Evolutionary conservation across 495 filamentous ascomycete genomes (phyloP).

Genomic region (Aspergillus nidulans): DNA sequence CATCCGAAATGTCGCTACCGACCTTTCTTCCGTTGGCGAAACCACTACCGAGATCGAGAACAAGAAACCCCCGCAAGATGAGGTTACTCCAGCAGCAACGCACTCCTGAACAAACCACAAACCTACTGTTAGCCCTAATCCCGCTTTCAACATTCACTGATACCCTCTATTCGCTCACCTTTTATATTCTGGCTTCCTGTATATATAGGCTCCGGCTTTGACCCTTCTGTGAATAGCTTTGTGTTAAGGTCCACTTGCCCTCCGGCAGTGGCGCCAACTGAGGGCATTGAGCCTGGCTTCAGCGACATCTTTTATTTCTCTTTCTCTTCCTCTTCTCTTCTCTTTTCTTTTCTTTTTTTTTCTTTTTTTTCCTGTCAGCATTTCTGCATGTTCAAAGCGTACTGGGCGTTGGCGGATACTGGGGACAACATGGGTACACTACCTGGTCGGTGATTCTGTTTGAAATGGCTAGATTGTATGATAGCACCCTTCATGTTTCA

Average conservation of each 20-base stretch:
- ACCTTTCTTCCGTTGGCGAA: not conserved
- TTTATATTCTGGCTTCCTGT: not conserved
- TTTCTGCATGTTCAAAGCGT: slow-evolving; percentile 1
- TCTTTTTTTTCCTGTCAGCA: not conserved
- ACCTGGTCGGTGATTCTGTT: not conserved
- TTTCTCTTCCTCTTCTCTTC: not conserved
- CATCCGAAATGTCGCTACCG: not conserved
- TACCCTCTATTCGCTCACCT: not conserved
- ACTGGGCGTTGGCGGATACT: not conserved
- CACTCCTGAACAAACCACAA: not conserved
- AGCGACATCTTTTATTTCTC: not conserved
- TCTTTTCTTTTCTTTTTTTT: slow-evolving; percentile 8
- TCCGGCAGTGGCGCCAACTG: not conserved
- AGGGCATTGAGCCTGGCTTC: not conserved
- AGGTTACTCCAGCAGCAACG: not conserved
- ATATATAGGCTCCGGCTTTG: not conserved
- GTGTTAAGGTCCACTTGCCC: not conserved
- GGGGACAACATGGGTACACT: not conserved
- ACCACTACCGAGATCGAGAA: not conserved
- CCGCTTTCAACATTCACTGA: not conserved
- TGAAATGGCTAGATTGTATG: not conserved
- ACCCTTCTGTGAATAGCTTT: not conserved
- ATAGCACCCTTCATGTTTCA: not conserved
- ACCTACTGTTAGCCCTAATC: not conserved
- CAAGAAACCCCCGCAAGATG: not conserved